These are phyloP conservation scores for Boletus subcaerulescens DNA, from an alignment of 768 basidiomycete species.

Conservation along the genomic window DNA sequence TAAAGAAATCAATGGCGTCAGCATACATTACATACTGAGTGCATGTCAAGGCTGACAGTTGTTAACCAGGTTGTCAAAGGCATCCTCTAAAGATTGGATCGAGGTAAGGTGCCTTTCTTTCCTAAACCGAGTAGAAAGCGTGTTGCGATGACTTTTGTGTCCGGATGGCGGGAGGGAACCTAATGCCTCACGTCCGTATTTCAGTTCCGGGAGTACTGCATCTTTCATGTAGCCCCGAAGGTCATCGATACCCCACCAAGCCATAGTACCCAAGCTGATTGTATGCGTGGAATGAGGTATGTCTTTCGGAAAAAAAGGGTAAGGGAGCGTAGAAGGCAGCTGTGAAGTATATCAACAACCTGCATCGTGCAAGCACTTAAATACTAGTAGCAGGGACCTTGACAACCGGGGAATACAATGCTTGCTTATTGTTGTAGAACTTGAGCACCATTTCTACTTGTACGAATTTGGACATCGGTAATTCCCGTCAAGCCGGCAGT, in stretches of 20 bases:
- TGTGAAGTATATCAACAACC: not conserved
- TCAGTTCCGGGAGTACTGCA: constrained; percentile 32
- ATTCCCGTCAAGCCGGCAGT: constrained; percentile 21
- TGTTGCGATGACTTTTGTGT: constrained; percentile 36
- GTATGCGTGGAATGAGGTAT: not conserved
- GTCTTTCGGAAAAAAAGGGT: not conserved
- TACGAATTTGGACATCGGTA: constrained; percentile 23
- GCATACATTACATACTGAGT: not conserved
- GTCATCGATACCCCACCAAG: constrained; percentile 32
- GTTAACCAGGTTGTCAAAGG: constrained; percentile 28
- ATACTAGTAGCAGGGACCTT: constrained; percentile 6
- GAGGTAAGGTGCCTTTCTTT: constrained; percentile 31
- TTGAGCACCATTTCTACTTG: not conserved
- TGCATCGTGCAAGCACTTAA: constrained; percentile 14
- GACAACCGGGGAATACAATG: constrained; percentile 18
- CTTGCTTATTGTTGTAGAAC: constrained; percentile 16
- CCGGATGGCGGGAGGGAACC: constrained; percentile 20
- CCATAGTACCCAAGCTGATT: constrained; percentile 12
- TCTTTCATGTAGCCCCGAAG: constrained; percentile 35
- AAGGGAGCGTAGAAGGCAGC: not conserved
- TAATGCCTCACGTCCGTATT: constrained; percentile 21
- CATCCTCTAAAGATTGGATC: constrained; percentile 26
- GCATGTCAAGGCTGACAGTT: constrained; percentile 23
- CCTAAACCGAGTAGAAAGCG: constrained; percentile 32
- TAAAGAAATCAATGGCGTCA: constrained; percentile 6